Evolutionary conservation across 192 early-diverging fungal genomes (phyloP).

Genomic region (Backusella mclennaniae): DNA sequence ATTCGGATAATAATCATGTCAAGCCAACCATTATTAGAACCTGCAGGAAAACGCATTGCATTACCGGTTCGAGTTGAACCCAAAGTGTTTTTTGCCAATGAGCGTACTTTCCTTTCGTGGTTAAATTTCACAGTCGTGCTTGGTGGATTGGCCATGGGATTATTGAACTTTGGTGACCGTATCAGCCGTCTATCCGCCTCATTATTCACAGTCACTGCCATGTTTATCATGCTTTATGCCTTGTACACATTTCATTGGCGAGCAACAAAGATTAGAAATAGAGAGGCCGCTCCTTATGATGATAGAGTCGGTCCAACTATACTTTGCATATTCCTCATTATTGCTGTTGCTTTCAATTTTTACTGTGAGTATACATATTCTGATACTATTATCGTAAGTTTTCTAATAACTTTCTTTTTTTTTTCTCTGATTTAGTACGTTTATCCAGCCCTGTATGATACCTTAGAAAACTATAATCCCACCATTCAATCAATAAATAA

Average conservation of each 20-base stretch:
- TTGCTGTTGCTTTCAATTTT: constrained; percentile 72
- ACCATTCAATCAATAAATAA: not conserved
- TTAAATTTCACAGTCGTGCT: constrained; percentile 78
- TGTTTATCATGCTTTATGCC: constrained; percentile 79
- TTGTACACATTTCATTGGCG: constrained; percentile 77
- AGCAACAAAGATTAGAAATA: constrained; percentile 69
- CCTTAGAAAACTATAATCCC: no score
- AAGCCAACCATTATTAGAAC: constrained; percentile 12
- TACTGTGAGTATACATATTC: constrained; percentile 29
- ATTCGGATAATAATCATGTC: not conserved
- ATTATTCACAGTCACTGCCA: constrained; percentile 53
- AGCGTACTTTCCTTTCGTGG: constrained; percentile 91
- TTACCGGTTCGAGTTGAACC: constrained; percentile 76
- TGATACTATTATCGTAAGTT: not conserved
- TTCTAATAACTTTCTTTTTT: not conserved
- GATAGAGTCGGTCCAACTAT: constrained; percentile 73
- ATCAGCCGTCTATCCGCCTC: constrained; percentile 52
- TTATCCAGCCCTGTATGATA: not conserved
- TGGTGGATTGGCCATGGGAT: constrained; percentile 70
- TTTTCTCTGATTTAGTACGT: not conserved
- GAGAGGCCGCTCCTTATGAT: constrained; percentile 78
- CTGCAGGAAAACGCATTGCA: constrained; percentile 60
- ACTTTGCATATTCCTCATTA: constrained; percentile 62
- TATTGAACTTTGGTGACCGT: constrained; percentile 80
- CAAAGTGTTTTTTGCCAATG: constrained; percentile 94